Evolutionary conservation across 345 rosid species (phyloP), one percentile per base, ranked within the genome.

Genomic region (Heritiera fomes): DNA sequence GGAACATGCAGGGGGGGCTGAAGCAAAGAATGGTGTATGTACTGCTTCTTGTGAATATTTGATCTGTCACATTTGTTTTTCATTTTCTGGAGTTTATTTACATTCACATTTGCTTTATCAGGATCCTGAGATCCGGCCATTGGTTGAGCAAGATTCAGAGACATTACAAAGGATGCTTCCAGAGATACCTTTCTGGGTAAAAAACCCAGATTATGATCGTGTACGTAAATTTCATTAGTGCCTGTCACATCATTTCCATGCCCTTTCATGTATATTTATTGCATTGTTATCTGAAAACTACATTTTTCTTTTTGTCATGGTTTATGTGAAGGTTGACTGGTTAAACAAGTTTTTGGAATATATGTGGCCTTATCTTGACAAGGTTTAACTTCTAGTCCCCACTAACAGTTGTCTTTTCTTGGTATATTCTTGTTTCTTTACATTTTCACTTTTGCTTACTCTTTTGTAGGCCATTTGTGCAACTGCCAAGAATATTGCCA

Each of bases 321-420:
- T 11, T 3, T 72, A 34, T 72, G 49, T 72, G 76, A 72, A 71
- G 99, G 84, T 94, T 77, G 99, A 96, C 82, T 96, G 97, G 99
- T 84, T 96, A 11, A 96, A 96, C 86, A 90, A 75, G 83, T 92
- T 96, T 80, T 60, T 96, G 67, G 88, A 86, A 72, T 80, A 83
- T 23, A 89, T 94, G 95, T 96, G 99, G 99, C 98, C 99, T 80
- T 90, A 89, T 82, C 94, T 96, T 34, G 98, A 96, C 89, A 96
- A 94, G 98, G 99, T 95, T 83, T 46, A 77, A 52, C 81, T 61
- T 80, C 73, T 76, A 30, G 11, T 40, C 43, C 59, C 28, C 0
- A 1, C 28, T 11, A 53, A 7, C 62, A 4, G 9, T 41, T 17
- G 15, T 50, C 7, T 78, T 61, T 20, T 70, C 40, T 40, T 68